Percentiles rank a stretch among this genome's conserved stretches.
Conservation (phyloP, 1,284 basidiomycete genomes). For the Moesziomyces antarcticus region DNA sequence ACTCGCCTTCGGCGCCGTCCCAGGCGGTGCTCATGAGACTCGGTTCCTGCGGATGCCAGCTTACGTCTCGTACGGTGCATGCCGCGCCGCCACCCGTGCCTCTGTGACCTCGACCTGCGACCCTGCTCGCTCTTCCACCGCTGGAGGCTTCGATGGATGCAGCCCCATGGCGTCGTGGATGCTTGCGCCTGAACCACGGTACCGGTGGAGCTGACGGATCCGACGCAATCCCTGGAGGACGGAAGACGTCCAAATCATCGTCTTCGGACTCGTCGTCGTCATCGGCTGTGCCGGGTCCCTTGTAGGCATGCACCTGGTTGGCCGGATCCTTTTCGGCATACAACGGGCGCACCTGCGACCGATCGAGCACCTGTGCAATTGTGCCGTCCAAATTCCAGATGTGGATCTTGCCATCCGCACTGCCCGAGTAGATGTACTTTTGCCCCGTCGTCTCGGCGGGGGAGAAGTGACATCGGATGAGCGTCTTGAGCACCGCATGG, state of each 20-base stretch:
- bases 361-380: conserved; percentile 84
- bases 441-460: conserved; percentile 89
- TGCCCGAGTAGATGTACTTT: conserved; percentile 93
- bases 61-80: conserved; percentile 83
- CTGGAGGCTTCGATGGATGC: background rate
- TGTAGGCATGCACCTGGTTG: conserved; percentile 66
- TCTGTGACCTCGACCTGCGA: conserved; percentile 31
- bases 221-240: conserved; percentile 28
- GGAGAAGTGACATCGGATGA: conserved; percentile 96
- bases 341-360: conserved; percentile 80
- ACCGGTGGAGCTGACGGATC: conserved; percentile 49
- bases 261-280: conserved; percentile 19
- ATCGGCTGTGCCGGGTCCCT: conserved; percentile 11
- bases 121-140: background rate
- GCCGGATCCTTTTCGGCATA: conserved; percentile 58
- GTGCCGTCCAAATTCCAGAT: conserved; percentile 95
- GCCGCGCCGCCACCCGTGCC: conserved; percentile 34
- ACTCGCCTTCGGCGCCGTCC: conserved; percentile 71
- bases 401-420: conserved; percentile 76
- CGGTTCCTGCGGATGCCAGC: conserved; percentile 89
- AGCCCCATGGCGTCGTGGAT: conserved; percentile 16
- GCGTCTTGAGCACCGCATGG: conserved; percentile 88
- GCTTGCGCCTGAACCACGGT: conserved; percentile 41
- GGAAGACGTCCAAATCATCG: conserved; percentile 21
- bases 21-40: conserved; percentile 90